A percentile compares a stretch with the other conserved stretches of the same genome.
phyloP scores from a whole-genome alignment of 1,139 yeast species.

The Kazachstania sp. region DNA sequence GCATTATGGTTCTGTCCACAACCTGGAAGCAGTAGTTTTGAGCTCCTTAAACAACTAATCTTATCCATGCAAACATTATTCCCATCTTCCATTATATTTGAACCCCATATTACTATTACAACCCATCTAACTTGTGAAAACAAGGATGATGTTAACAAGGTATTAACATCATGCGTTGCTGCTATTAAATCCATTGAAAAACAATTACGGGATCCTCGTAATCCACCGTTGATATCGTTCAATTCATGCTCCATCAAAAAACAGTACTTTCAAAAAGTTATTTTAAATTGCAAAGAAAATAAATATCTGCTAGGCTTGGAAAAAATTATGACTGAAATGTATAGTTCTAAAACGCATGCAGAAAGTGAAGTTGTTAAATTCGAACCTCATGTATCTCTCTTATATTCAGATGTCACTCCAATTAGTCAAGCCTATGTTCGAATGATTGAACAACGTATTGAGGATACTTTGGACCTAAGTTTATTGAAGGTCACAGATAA shows the following conservation, averaged over 20 bases:
- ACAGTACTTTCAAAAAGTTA: constrained; percentile 54
- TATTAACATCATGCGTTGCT: constrained; percentile 57
- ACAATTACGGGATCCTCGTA: constrained; percentile 6
- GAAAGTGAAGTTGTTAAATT: constrained; percentile 36
- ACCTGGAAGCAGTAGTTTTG: constrained; percentile 45
- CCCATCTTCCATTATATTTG: constrained; percentile 59
- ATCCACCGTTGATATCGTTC: constrained; percentile 32
- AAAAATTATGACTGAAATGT: constrained; percentile 59
- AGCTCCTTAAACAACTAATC: constrained; percentile 52
- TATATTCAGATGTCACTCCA: constrained; percentile 61
- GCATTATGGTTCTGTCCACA: constrained; percentile 76
- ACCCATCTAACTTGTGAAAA: constrained; percentile 46
- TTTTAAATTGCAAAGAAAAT: constrained; percentile 46
- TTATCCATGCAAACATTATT: constrained; percentile 59
- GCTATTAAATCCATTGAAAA: constrained; percentile 42
- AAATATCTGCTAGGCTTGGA: constrained; percentile 60
- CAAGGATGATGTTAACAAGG: constrained; percentile 49
- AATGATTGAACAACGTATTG: constrained; percentile 60
- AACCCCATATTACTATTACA: constrained; percentile 73
- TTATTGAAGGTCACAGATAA: constrained; percentile 24
- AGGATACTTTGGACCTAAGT: constrained; percentile 54
- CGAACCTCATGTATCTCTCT: constrained; percentile 68
- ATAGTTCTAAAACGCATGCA: constrained; percentile 35
- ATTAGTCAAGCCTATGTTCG: constrained; percentile 62
- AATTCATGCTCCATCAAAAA: constrained; percentile 32